These are phyloP conservation scores for Fusarium longipes DNA, from an alignment of 2,329 filamentous ascomycete species.

Conservation along the genomic window DNA sequence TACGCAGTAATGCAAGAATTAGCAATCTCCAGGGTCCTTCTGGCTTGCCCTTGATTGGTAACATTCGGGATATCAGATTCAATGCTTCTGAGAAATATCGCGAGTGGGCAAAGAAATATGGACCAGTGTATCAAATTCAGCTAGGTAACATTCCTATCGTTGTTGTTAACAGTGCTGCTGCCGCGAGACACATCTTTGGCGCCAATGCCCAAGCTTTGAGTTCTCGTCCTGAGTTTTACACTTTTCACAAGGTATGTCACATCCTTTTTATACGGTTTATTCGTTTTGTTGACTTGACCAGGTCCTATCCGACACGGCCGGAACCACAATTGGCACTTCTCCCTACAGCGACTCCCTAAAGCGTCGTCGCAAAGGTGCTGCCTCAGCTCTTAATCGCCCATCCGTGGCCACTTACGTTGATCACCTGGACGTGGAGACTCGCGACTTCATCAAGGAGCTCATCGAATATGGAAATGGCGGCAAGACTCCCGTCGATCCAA, in stretches of 20 bases:
- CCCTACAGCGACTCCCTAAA: constrained; percentile 75
- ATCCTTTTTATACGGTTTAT: too few species aligned
- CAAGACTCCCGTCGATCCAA: constrained; percentile 66
- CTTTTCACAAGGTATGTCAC: constrained; percentile 64
- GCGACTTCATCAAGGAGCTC: constrained; percentile 71
- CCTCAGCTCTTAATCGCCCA: constrained; percentile 72
- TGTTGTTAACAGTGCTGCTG: constrained; percentile 65
- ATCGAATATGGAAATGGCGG: constrained; percentile 68
- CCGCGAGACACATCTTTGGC: constrained; percentile 63
- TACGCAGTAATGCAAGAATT: constrained; percentile 58
- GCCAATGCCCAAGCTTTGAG: constrained; percentile 65
- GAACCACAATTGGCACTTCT: constrained; percentile 75
- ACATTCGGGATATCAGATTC: constrained; percentile 64
- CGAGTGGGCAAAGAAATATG: constrained; percentile 62
- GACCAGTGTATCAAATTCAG: constrained; percentile 66
- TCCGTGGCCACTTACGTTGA: constrained; percentile 71
- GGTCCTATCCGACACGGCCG: constrained; percentile 72
- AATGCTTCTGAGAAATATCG: constrained; percentile 69
- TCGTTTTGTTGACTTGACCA: constrained; percentile 36
- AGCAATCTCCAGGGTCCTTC: constrained; percentile 59
- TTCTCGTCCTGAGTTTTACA: constrained; percentile 68
- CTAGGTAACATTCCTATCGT: constrained; percentile 67
- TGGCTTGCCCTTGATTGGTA: constrained; percentile 65
- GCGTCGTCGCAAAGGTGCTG: constrained; percentile 71
- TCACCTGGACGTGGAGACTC: constrained; percentile 71